Percentiles rank a stretch among this genome's conserved stretches.
Conservation (phyloP, 2,329 filamentous ascomycete genomes). For the Passalora sequoiae region DNA sequence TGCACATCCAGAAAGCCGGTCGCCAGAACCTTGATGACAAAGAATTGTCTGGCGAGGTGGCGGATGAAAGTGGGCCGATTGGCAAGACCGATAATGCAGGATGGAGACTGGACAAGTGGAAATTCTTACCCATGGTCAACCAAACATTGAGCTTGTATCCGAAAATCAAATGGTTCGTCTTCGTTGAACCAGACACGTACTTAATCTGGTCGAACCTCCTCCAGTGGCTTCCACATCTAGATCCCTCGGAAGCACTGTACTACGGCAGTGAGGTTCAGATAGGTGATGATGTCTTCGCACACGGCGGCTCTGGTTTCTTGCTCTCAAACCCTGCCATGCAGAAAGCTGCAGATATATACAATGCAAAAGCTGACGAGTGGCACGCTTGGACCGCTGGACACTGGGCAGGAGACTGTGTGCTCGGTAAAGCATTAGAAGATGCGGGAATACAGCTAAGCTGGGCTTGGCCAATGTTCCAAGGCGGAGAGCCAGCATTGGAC, state of each 20-base stretch:
- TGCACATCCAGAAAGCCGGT: conserved; percentile 31
- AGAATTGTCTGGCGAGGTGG: conserved; percentile 25
- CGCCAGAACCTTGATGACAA: conserved; percentile 29
- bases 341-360: conserved; percentile 35
- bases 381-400: conserved; percentile 42
- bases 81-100: conserved; percentile 31
- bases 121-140: conserved; percentile 46
- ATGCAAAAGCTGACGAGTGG: conserved; percentile 38
- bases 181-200: conserved; percentile 57
- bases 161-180: conserved; percentile 54
- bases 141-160: conserved; percentile 34
- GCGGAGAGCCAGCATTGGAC: conserved; percentile 36
- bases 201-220: conserved; percentile 51
- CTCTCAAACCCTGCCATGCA: conserved; percentile 39
- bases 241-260: conserved; percentile 47
- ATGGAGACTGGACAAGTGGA: conserved; percentile 46
- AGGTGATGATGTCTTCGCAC: conserved; percentile 37
- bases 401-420: conserved; percentile 51
- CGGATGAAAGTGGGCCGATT: conserved; percentile 18
- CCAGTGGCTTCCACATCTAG: conserved; percentile 49
- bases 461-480: conserved; percentile 42
- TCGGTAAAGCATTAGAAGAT: conserved; percentile 44
- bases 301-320: conserved; percentile 41
- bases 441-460: conserved; percentile 42
- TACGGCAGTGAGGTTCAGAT: conserved; percentile 52